These are phyloP conservation scores for Lactifluus volemus DNA, from an alignment of 768 basidiomycete species.

Conservation along the genomic window DNA sequence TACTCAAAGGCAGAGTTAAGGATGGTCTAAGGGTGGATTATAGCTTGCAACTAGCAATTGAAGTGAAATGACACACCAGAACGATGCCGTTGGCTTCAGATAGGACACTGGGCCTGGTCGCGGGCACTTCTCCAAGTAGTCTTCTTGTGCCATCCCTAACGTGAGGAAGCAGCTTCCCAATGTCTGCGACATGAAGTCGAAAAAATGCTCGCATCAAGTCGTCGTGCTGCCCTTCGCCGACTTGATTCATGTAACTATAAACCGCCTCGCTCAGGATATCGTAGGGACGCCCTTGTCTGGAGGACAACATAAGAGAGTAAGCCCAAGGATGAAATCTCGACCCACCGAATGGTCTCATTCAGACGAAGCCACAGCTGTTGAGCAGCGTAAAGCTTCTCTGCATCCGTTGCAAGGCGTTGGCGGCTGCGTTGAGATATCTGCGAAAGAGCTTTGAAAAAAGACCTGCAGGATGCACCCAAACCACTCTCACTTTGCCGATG, in stretches of 20 bases:
- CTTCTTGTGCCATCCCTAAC: conserved; percentile 42
- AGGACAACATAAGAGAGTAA: background rate
- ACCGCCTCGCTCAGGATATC: conserved; percentile 67
- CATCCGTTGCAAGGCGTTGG: conserved; percentile 67
- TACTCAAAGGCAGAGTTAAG: conserved; percentile 67
- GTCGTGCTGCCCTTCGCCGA: conserved; percentile 49
- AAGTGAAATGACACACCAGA: conserved; percentile 39
- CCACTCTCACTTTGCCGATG: conserved; percentile 52
- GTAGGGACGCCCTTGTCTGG: conserved; percentile 45
- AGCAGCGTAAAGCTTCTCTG: conserved; percentile 78
- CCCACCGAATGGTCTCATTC: conserved; percentile 59
- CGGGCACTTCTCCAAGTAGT: conserved; percentile 36
- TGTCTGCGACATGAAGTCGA: conserved; percentile 52
- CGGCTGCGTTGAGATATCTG: conserved; percentile 79
- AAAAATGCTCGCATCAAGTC: conserved; percentile 84
- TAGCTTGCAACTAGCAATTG: background rate
- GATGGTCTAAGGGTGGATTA: conserved; percentile 42
- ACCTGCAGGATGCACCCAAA: background rate
- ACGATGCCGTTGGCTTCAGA: conserved; percentile 63
- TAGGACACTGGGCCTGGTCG: conserved; percentile 38
- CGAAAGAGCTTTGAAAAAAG: background rate
- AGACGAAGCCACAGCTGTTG: conserved; percentile 75
- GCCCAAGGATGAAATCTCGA: background rate
- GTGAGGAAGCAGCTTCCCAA: conserved; percentile 60
- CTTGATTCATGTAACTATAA: conserved; percentile 53